These are phyloP conservation scores for Fusarium subtropicale DNA, from an alignment of 2,329 filamentous ascomycete genomes.

Conservation along the genomic window DNA sequence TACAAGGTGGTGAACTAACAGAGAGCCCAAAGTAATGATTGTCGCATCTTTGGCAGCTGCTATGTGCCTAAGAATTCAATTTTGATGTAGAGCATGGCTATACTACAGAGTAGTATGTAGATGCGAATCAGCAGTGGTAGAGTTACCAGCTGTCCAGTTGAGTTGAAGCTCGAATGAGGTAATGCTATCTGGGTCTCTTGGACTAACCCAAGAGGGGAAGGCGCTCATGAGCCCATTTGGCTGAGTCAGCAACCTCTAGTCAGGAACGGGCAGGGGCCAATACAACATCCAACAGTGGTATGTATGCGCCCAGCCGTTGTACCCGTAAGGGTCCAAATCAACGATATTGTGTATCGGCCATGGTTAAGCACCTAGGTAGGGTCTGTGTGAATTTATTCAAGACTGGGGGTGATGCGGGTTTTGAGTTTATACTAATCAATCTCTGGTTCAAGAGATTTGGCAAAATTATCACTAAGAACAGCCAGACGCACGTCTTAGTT, in stretches of 20 bases:
- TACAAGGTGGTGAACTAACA: constrained; percentile 48
- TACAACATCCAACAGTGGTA: not conserved
- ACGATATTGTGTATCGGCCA: not conserved
- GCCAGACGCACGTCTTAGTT: not conserved
- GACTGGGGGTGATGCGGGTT: not conserved
- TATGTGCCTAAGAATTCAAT: constrained; percentile 48
- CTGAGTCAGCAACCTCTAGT: constrained; percentile 9
- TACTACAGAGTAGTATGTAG: constrained; percentile 32
- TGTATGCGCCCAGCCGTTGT: not conserved
- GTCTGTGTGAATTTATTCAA: not conserved
- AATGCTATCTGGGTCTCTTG: constrained; percentile 27
- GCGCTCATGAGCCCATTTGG: not conserved
- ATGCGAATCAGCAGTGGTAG: constrained; percentile 28
- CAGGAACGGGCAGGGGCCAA: constrained; percentile 15
- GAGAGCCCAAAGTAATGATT: constrained; percentile 56
- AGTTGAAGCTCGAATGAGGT: constrained; percentile 47
- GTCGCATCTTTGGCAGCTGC: constrained; percentile 56
- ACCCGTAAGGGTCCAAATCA: not conserved
- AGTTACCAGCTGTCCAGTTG: constrained; percentile 50
- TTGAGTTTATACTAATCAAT: not conserved
- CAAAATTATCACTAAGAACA: not conserved
- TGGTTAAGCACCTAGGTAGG: no score
- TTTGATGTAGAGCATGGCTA: constrained; percentile 49
- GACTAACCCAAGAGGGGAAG: constrained; percentile 17
- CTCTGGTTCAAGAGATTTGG: no score